phyloP scores from a whole-genome alignment of 73 alveolate species.

The Paramecium bursaria region DNA sequence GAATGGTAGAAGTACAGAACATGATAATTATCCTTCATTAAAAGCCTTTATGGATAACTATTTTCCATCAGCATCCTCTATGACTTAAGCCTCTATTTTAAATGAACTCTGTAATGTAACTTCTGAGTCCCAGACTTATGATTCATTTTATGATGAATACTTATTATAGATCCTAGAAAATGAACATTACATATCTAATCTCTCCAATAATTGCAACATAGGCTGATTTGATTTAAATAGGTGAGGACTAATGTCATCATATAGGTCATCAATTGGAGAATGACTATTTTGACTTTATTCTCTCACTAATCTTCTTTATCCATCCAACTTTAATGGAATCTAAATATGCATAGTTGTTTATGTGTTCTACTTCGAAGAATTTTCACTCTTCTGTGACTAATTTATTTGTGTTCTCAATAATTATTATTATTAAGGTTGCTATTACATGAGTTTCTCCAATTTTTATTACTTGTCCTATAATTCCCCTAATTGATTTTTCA shows the following conservation, averaged over 20 bases:
- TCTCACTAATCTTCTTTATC: background rate
- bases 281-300: background rate
- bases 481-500: constrained; percentile 3
- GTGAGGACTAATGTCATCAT: constrained; percentile 12
- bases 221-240: background rate
- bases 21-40: background rate
- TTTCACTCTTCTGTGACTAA: background rate
- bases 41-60: background rate
- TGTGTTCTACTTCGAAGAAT: background rate
- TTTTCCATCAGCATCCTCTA: constrained; percentile 34
- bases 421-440: constrained; percentile 31
- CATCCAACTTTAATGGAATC: background rate
- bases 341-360: background rate
- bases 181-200: background rate
- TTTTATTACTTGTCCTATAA: background rate
- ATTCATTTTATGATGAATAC: constrained; percentile 27
- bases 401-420: background rate
- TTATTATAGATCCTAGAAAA: constrained; percentile 29
- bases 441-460: constrained; percentile 27
- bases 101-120: background rate
- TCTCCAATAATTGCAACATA: background rate
- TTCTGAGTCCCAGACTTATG: constrained; percentile 16
- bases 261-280: constrained; percentile 24
- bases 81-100: constrained; percentile 2
- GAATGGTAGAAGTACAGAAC: constrained; percentile 8